These are phyloP conservation scores for Phaeoacremonium minimum DNA, from an alignment of 2,329 filamentous ascomycete genomes.

Conservation along the genomic window DNA sequence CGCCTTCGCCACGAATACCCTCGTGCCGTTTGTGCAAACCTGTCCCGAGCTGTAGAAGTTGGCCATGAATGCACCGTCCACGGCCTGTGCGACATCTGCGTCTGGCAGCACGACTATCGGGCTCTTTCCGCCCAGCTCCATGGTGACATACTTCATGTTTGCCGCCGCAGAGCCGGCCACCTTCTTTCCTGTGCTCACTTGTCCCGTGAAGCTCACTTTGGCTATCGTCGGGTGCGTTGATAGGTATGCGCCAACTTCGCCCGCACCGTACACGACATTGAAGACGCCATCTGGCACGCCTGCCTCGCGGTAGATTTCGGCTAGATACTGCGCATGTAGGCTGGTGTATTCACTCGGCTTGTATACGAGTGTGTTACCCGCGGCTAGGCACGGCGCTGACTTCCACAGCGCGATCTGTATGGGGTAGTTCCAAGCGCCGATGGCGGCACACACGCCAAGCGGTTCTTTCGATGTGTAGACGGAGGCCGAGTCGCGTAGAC, in stretches of 20 bases:
- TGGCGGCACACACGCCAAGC: conserved; percentile 79
- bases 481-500: conserved; percentile 71
- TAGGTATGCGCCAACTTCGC: conserved; percentile 71
- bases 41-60: conserved; percentile 91
- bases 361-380: conserved; percentile 87
- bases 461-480: conserved; percentile 80
- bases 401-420: conserved; percentile 91
- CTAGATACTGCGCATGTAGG: conserved; percentile 72
- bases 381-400: conserved; percentile 77
- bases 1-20: conserved; percentile 71
- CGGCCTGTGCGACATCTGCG: conserved; percentile 73
- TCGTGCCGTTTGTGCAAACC: conserved; percentile 88
- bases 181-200: conserved; percentile 78
- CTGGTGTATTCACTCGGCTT: conserved; percentile 87
- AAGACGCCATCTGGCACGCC: conserved; percentile 79
- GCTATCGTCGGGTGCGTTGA: conserved; percentile 69
- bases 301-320: conserved; percentile 72
- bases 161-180: conserved; percentile 72
- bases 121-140: conserved; percentile 88
- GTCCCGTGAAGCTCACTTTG: conserved; percentile 88
- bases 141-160: conserved; percentile 85
- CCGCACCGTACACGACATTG: conserved; percentile 80
- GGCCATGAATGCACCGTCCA: conserved; percentile 86
- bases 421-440: conserved; percentile 90
- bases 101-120: conserved; percentile 78